These are phyloP conservation scores for Pelargonium myrrhifolium DNA, from an alignment of 441 rosid species.

Conservation along the genomic window DNA sequence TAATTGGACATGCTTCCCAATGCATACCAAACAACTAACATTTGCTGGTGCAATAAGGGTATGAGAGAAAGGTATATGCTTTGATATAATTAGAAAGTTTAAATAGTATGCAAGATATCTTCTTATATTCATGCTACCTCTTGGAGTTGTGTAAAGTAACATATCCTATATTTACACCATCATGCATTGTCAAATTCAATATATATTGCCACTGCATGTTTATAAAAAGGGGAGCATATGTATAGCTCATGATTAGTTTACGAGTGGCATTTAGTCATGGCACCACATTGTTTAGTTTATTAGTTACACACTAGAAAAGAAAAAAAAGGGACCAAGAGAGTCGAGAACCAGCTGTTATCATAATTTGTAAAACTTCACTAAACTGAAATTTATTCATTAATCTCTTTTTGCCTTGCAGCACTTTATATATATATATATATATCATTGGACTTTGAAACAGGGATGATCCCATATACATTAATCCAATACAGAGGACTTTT, in stretches of 20 bases:
- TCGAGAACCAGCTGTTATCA: not conserved
- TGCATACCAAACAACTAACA: not conserved
- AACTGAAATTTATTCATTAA: not conserved
- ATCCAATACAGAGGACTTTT: not conserved
- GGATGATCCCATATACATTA: slow-evolving; percentile 10
- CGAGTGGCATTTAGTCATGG: not conserved
- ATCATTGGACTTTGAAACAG: not conserved
- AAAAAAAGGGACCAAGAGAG: not conserved
- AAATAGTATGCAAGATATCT: not conserved
- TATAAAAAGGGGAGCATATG: not conserved
- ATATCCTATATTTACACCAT: not conserved
- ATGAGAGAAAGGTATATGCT: not conserved
- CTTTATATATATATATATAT: slow-evolving; percentile 8
- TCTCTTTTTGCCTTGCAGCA: slow-evolving; percentile 24
- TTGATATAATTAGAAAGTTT: not conserved
- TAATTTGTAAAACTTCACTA: not conserved
- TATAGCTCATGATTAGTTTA: not conserved
- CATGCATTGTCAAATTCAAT: not conserved
- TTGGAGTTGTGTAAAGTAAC: not conserved
- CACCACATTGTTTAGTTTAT: not conserved
- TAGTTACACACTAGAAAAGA: too few relatives aligned
- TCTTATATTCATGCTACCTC: too few relatives aligned
- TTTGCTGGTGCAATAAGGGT: not conserved
- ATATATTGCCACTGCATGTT: slow-evolving; percentile 11
- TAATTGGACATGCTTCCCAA: not conserved